Conservation (phyloP, 306 rosid species). For the Malus asiatica region DNA sequence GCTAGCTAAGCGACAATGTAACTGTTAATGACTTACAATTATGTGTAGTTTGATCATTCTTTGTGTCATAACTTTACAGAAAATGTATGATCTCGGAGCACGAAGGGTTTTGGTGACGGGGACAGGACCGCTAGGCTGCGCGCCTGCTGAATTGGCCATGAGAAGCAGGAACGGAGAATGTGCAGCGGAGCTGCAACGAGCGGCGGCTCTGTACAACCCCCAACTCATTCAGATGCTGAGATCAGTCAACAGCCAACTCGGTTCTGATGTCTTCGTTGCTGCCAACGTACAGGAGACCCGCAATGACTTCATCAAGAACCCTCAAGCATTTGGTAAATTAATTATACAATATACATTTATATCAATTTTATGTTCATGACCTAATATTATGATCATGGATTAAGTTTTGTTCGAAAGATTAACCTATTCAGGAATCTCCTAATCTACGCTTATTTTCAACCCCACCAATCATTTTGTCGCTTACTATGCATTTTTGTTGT, state of each 20-base stretch:
- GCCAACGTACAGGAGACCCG: slow-evolving; percentile 43
- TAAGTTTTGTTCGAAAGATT: not conserved
- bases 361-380: not conserved
- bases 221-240: slow-evolving; percentile 44
- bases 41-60: not conserved
- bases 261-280: slow-evolving; percentile 46
- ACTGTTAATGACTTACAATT: not conserved
- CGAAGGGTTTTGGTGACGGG: slow-evolving; percentile 77
- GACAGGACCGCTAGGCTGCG: slow-evolving; percentile 89
- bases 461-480: not conserved
- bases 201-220: slow-evolving; percentile 53
- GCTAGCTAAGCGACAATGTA: not conserved
- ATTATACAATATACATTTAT: not conserved
- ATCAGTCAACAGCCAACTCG: slow-evolving; percentile 41
- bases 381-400: not conserved
- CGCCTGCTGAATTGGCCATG: slow-evolving; percentile 72
- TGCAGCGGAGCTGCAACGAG: slow-evolving; percentile 42
- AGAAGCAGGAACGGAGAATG: slow-evolving; percentile 50
- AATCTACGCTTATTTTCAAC: not conserved
- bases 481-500: not conserved
- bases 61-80: not conserved
- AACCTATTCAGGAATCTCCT: not conserved
- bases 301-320: slow-evolving; percentile 35
- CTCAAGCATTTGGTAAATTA: slow-evolving; percentile 44
- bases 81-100: slow-evolving; percentile 54